Conservation (phyloP, 192 early-diverging fungal species). For the Linnemannia elongata region DNA sequence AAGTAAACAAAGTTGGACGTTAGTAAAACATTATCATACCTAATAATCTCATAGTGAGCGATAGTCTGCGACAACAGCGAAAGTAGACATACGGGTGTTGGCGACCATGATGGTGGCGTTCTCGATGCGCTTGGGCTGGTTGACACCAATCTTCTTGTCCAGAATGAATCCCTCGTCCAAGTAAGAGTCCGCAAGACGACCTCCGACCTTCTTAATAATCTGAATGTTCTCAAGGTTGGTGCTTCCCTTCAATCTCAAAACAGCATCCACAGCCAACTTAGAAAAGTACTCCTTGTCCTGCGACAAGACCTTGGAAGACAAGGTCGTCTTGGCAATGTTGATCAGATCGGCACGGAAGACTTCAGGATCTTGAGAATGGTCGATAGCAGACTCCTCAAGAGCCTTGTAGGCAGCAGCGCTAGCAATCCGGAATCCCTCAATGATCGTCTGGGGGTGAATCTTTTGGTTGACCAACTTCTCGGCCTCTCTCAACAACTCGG, state of each 20-base stretch:
- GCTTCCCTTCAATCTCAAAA: slow-evolving; percentile 92
- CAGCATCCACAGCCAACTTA: slow-evolving; percentile 95
- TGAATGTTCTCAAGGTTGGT: slow-evolving; percentile 98
- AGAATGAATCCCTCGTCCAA: slow-evolving; percentile 97
- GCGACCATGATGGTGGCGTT: slow-evolving; percentile 96
- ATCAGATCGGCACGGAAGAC: slow-evolving; percentile 89
- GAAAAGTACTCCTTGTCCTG: slow-evolving; percentile 97
- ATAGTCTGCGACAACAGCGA: too few species aligned
- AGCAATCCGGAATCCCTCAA: slow-evolving; percentile 94
- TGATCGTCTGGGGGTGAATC: slow-evolving; percentile 97
- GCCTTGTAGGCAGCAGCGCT: slow-evolving; percentile 82
- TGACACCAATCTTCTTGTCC: slow-evolving; percentile 98
- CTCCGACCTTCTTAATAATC: slow-evolving; percentile 98
- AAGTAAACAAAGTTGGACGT: background rate
- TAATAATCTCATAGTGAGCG: too few species aligned
- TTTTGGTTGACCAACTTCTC: slow-evolving; percentile 92
- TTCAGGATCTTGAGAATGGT: slow-evolving; percentile 76
- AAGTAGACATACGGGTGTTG: slow-evolving; percentile 83
- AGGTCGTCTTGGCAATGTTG: slow-evolving; percentile 96
- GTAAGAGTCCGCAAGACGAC: slow-evolving; percentile 93
- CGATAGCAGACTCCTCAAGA: slow-evolving; percentile 81
- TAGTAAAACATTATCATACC: too few species aligned
- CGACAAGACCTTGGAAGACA: slow-evolving; percentile 96
- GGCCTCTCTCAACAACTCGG: slow-evolving; percentile 93
- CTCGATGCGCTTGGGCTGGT: slow-evolving; percentile 94